Conservation (phyloP, 108 stramenopile genomes). For the Skeletonema marinoi region DNA sequence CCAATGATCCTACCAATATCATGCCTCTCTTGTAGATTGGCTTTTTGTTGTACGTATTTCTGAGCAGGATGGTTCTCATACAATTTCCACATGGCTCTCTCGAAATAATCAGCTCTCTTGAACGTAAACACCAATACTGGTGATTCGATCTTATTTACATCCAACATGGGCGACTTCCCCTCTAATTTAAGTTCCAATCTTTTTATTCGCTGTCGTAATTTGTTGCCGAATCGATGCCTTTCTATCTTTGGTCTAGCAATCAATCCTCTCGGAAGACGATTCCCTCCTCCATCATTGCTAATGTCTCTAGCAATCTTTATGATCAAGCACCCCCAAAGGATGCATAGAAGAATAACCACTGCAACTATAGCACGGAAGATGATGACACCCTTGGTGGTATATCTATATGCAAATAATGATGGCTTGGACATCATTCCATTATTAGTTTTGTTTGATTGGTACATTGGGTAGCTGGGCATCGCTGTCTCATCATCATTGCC, state of each 20-base stretch:
- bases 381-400: neutral
- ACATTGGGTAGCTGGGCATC: neutral
- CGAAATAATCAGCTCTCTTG: constrained; percentile 78
- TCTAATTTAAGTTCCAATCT: constrained; percentile 5
- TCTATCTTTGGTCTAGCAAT: constrained; percentile 23
- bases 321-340: constrained; percentile 30
- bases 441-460: neutral
- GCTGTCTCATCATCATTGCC: neutral
- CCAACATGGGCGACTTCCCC: constrained; percentile 9
- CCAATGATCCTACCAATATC: constrained; percentile 52
- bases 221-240: neutral
- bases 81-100: constrained; percentile 63
- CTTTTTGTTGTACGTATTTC: constrained; percentile 1
- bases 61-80: constrained; percentile 56
- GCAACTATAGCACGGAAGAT: constrained; percentile 27
- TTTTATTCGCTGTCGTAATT: constrained; percentile 21
- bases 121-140: constrained; percentile 84
- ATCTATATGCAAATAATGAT: neutral
- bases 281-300: neutral
- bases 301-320: constrained; percentile 27
- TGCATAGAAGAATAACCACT: constrained; percentile 24
- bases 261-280: neutral
- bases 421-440: neutral
- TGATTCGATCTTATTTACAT: constrained; percentile 47
- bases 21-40: constrained; percentile 1